Evolutionary conservation across 2,329 filamentous ascomycete species (phyloP).

Genomic region (Verticillium nonalfalfae): DNA sequence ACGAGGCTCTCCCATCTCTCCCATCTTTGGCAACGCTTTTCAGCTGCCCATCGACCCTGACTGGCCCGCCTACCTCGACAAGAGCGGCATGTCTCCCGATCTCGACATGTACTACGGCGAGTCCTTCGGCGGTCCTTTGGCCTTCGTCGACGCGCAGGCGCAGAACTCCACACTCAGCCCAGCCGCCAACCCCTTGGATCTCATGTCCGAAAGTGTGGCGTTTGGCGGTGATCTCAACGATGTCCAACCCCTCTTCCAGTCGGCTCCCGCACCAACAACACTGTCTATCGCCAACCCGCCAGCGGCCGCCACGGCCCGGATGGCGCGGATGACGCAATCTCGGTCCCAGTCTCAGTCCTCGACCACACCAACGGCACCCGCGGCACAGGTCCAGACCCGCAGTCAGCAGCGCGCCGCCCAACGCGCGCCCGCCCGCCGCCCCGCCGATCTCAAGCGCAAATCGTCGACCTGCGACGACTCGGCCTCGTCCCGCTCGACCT

Average conservation of each 20-base stretch:
- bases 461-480: constrained; percentile 21
- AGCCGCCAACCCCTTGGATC: constrained; percentile 26
- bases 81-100: constrained; percentile 18
- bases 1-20: constrained; percentile 20
- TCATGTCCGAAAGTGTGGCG: constrained; percentile 14
- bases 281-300: neutral
- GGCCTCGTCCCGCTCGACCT: constrained; percentile 23
- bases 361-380: neutral
- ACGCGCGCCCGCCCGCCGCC: constrained; percentile 9
- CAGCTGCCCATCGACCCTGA: constrained; percentile 15
- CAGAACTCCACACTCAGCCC: constrained; percentile 21
- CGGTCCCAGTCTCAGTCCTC: constrained; percentile 1
- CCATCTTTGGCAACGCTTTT: constrained; percentile 22
- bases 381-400: constrained; percentile 1
- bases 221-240: constrained; percentile 18
- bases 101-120: constrained; percentile 23
- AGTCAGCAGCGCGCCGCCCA: constrained; percentile 14
- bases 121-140: constrained; percentile 19
- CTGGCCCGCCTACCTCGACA: constrained; percentile 21
- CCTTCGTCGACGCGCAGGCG: constrained; percentile 16
- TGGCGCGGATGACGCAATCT: too few relatives aligned
- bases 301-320: neutral
- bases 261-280: constrained; percentile 4
- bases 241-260: constrained; percentile 18
- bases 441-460: constrained; percentile 20